These are phyloP conservation scores for Paecilomyces sp. DNA, from an alignment of 2,329 filamentous ascomycete genomes.

Conservation along the genomic window DNA sequence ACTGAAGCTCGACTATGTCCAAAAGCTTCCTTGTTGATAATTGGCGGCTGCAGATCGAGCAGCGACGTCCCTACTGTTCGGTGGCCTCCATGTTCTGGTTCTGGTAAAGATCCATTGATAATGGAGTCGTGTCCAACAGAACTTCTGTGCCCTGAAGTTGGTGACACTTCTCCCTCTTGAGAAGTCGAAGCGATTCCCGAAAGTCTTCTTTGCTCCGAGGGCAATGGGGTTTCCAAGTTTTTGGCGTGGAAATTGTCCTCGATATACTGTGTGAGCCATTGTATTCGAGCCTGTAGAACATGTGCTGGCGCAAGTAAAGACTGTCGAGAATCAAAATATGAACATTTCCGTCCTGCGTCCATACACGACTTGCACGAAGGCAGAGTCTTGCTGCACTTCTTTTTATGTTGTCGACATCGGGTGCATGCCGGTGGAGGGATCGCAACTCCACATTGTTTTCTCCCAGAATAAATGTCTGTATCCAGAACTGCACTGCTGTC, in stretches of 20 bases:
- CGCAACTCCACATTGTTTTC: background rate
- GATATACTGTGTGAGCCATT: background rate
- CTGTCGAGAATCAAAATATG: background rate
- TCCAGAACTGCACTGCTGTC: background rate
- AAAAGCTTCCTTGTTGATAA: background rate
- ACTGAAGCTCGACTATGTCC: background rate
- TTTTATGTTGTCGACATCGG: background rate
- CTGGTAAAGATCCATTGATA: background rate
- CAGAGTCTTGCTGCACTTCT: background rate
- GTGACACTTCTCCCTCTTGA: background rate
- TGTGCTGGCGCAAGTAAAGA: background rate
- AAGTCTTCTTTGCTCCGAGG: background rate
- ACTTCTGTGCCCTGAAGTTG: background rate
- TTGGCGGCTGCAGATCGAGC: background rate
- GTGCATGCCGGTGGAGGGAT: background rate
- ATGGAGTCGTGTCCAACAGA: background rate
- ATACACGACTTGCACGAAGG: background rate
- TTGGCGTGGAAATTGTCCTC: background rate
- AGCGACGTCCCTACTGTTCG: background rate
- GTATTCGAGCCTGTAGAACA: background rate
- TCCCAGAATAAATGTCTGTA: background rate
- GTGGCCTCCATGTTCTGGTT: background rate
- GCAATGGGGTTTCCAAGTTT: background rate
- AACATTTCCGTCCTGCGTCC: background rate
- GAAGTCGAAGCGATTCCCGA: background rate